Conservation (phyloP, 2,329 filamentous ascomycete species). For the Mycosphaerella sp. region DNA sequence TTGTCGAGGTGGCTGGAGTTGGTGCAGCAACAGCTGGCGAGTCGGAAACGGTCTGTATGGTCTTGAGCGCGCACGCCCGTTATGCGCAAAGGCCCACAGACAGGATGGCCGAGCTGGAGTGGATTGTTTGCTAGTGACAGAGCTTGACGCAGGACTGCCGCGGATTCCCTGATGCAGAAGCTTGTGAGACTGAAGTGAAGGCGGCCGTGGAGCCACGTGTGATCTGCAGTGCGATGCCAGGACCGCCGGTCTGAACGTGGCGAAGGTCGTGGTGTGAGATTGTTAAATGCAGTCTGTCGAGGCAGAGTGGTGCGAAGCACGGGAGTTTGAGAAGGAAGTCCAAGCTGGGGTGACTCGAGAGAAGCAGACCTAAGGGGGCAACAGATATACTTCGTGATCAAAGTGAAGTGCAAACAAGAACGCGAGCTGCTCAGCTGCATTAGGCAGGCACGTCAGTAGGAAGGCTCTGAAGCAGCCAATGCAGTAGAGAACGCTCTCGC, state of each 20-base stretch:
- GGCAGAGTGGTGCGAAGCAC: neutral
- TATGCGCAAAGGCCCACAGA: no score
- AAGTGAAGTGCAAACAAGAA: neutral
- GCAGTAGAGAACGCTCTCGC: conserved; percentile 1
- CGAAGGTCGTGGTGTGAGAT: neutral
- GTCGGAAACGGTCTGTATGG: neutral
- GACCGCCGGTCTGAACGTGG: neutral
- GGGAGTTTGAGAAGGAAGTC: neutral
- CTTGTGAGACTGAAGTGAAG: neutral
- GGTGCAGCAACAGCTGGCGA: neutral
- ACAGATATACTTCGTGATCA: no score
- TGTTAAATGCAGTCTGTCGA: neutral
- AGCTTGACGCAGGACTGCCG: neutral
- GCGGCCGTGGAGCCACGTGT: neutral
- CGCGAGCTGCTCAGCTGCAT: neutral
- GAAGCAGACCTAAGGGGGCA: no score
- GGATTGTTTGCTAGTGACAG: neutral
- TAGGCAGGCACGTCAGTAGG: neutral
- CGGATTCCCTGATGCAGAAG: neutral
- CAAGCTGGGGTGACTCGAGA: neutral
- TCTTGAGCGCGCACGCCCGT: no score
- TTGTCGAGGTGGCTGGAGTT: neutral
- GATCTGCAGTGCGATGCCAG: neutral
- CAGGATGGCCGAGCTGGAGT: neutral
- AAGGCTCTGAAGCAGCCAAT: neutral